These are phyloP conservation scores for Alnus rubra DNA, from an alignment of 306 rosid species.

Conservation along the genomic window DNA sequence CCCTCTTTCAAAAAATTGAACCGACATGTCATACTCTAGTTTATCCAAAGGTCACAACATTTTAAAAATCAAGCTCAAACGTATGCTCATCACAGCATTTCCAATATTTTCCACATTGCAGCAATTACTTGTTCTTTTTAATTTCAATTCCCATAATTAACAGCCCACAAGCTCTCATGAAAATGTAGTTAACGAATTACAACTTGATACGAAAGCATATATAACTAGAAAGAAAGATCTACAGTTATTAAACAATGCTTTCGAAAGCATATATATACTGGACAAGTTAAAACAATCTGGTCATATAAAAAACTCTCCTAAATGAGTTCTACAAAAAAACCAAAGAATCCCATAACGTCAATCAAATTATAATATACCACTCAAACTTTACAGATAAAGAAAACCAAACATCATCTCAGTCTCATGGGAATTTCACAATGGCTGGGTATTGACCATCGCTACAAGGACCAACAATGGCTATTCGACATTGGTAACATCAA, in stretches of 20 bases:
- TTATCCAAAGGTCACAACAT: not conserved
- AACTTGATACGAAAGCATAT: not conserved
- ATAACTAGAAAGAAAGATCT: not conserved
- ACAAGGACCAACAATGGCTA: too few species aligned
- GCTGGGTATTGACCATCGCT: too few species aligned
- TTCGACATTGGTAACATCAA: too few species aligned
- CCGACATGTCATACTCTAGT: too few species aligned
- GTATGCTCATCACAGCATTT: not conserved
- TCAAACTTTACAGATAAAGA: not conserved
- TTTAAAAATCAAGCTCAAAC: too few species aligned
- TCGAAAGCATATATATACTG: not conserved
- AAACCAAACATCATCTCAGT: not conserved
- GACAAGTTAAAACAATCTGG: not conserved
- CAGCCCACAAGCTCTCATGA: not conserved
- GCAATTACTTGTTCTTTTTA: not conserved
- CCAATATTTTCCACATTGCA: not conserved
- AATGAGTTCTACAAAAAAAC: not conserved
- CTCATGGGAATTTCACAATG: not conserved
- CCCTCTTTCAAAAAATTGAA: too few species aligned
- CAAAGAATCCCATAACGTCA: not conserved
- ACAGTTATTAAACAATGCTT: not conserved
- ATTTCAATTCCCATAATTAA: not conserved
- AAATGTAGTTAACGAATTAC: not conserved
- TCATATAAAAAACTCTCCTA: not conserved
- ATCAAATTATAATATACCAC: too few species aligned